Conservation (phyloP, 2,329 filamentous ascomycete genomes). For the Stromatinia cepivora region DNA sequence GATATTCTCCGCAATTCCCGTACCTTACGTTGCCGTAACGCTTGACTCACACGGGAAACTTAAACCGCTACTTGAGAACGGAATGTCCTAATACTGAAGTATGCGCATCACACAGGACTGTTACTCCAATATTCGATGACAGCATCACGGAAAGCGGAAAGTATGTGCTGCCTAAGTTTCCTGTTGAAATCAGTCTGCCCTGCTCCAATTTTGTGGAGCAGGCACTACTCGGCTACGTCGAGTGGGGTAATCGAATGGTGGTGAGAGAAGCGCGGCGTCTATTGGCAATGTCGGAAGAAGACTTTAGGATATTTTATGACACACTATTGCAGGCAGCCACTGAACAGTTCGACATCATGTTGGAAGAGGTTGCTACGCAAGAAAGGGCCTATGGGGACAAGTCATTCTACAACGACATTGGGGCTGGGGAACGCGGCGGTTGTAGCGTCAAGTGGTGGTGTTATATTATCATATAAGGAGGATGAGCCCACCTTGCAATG, state of each 20-base stretch:
- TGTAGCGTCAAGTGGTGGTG: not conserved
- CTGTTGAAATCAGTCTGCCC: not conserved
- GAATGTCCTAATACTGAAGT: not conserved
- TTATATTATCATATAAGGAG: not conserved
- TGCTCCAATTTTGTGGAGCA: not conserved
- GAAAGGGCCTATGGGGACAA: not conserved
- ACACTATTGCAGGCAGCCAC: not conserved
- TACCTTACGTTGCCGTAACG: not conserved
- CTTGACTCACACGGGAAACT: not conserved
- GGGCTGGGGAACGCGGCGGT: not conserved
- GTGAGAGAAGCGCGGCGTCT: not conserved
- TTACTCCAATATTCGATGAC: not conserved
- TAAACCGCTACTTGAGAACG: not conserved
- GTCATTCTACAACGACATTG: not conserved
- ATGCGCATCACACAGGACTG: no score
- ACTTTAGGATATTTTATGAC: not conserved
- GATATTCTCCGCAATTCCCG: not conserved
- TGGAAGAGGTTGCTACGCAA: not conserved
- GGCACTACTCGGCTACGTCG: not conserved
- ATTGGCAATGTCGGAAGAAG: not conserved
- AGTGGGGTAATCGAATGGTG: not conserved
- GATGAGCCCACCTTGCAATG: not conserved
- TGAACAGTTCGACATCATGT: not conserved
- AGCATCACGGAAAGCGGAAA: not conserved
- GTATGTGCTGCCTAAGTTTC: not conserved